These are phyloP conservation scores for Citeromyces hawaiiensis DNA, from an alignment of 1,139 yeast genomes.

Conservation along the genomic window DNA sequence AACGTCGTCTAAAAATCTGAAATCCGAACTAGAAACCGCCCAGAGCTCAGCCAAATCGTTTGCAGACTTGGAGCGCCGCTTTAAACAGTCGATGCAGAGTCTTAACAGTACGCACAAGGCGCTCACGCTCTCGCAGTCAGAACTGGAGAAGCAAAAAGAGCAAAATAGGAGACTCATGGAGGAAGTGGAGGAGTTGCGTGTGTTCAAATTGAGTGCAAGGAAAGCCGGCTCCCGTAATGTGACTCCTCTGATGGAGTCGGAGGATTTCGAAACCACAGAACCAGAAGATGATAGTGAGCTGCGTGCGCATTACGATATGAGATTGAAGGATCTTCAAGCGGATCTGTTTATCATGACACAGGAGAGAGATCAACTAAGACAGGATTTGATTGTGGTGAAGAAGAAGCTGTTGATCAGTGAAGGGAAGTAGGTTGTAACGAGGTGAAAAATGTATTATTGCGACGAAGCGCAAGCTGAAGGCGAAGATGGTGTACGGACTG, in stretches of 20 bases:
- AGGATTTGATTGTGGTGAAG: constrained; percentile 43
- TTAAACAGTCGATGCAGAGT: constrained; percentile 57
- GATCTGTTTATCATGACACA: constrained; percentile 70
- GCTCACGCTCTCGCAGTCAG: constrained; percentile 58
- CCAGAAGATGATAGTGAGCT: constrained; percentile 26
- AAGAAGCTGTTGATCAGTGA: constrained; percentile 25
- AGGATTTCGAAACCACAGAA: constrained; percentile 9
- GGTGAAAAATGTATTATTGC: no score
- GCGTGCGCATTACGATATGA: constrained; percentile 62
- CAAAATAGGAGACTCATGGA: constrained; percentile 39
- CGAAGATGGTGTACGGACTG: no score
- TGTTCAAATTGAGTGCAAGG: constrained; percentile 27
- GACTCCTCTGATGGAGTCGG: constrained; percentile 20
- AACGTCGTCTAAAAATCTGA: neutral
- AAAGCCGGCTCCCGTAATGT: constrained; percentile 16
- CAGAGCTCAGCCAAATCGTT: constrained; percentile 14
- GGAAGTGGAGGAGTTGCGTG: constrained; percentile 59
- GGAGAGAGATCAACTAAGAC: constrained; percentile 72
- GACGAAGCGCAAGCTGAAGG: no score
- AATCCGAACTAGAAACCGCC: constrained; percentile 8
- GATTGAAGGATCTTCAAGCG: constrained; percentile 73
- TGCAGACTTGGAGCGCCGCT: constrained; percentile 32
- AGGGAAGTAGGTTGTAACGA: no score
- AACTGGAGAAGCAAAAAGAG: constrained; percentile 46
- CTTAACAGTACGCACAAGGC: constrained; percentile 70